Conservation (phyloP, 768 basidiomycete species). For the Phanerodontia chrysosporium region DNA sequence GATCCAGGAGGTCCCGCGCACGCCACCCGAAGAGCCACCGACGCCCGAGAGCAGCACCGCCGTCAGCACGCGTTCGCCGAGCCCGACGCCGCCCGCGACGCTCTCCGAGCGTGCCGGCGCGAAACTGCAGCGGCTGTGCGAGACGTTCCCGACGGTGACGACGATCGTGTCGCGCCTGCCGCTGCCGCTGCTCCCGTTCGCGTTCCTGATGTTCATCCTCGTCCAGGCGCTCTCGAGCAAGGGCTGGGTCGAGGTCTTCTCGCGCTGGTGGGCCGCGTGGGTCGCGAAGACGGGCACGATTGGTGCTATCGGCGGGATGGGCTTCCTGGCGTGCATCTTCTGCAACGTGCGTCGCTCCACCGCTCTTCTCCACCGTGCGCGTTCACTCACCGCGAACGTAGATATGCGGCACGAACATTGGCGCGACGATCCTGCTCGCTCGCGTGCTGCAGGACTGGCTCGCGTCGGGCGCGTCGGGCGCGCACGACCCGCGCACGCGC, state of each 20-base stretch:
- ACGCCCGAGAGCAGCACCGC: neutral
- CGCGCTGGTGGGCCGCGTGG: constrained; percentile 56
- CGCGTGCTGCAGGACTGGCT: constrained; percentile 59
- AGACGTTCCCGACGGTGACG: constrained; percentile 66
- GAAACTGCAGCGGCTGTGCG: constrained; percentile 16
- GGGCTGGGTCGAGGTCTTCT: constrained; percentile 88
- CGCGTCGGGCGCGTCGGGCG: constrained; percentile 7
- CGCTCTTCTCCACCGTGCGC: no score
- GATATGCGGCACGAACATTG: constrained; percentile 85
- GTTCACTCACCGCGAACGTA: constrained; percentile 5
- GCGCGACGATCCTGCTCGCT: constrained; percentile 84
- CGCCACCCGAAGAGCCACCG: neutral
- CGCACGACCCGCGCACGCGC: constrained; percentile 13
- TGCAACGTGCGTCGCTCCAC: constrained; percentile 61
- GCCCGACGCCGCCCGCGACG: neutral
- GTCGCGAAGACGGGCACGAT: constrained; percentile 29
- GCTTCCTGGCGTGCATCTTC: constrained; percentile 65
- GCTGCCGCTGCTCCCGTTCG: constrained; percentile 82
- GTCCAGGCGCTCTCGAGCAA: constrained; percentile 77
- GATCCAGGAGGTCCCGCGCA: neutral
- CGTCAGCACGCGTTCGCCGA: neutral
- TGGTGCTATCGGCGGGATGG: constrained; percentile 47
- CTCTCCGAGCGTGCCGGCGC: neutral
- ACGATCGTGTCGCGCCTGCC: constrained; percentile 68
- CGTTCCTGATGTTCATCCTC: constrained; percentile 92